Percentiles rank a stretch among this genome's conserved stretches.
phyloP scores from a whole-genome alignment of 2,329 filamentous ascomycete genomes.

The Beauveria pseudobassiana region DNA sequence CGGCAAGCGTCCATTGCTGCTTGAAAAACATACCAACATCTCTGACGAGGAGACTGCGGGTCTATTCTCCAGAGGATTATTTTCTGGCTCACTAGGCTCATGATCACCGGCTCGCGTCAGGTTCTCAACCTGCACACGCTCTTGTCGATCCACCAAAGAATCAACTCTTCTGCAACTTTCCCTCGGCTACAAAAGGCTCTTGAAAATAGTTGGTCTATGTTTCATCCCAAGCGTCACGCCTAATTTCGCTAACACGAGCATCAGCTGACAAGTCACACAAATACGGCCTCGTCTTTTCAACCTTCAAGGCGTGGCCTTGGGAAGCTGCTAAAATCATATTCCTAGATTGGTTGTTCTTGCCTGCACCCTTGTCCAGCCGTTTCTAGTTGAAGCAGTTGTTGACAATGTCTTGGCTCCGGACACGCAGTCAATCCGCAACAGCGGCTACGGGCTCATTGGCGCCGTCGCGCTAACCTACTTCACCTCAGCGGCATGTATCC shows the following conservation, averaged over 20 bases:
- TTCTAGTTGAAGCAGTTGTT: constrained; percentile 1
- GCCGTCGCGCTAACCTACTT: constrained; percentile 1
- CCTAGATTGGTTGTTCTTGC: background rate
- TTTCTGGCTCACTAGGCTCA: constrained; percentile 8
- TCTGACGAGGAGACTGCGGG: constrained; percentile 4
- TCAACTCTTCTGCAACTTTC: constrained; percentile 10
- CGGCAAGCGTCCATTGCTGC: background rate
- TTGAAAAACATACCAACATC: background rate
- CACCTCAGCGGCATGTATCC: background rate
- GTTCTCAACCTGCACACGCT: constrained; percentile 7
- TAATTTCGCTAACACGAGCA: background rate
- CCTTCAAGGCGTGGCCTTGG: background rate
- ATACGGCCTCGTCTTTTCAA: constrained; percentile 4
- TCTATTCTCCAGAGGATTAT: constrained; percentile 1
- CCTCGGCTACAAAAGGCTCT: constrained; percentile 2
- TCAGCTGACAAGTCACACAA: background rate
- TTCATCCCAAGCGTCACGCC: constrained; percentile 2
- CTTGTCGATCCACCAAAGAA: constrained; percentile 8
- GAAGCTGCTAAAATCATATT: background rate
- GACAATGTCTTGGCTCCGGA: constrained; percentile 1
- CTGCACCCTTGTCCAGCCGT: background rate
- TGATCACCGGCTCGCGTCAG: constrained; percentile 1
- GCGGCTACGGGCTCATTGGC: constrained; percentile 8
- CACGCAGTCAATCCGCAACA: background rate
- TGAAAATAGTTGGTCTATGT: constrained; percentile 7